Evolutionary conservation across 2,329 filamentous ascomycete genomes (phyloP).

Genomic region (Pseudogymnoascus verrucosus): DNA sequence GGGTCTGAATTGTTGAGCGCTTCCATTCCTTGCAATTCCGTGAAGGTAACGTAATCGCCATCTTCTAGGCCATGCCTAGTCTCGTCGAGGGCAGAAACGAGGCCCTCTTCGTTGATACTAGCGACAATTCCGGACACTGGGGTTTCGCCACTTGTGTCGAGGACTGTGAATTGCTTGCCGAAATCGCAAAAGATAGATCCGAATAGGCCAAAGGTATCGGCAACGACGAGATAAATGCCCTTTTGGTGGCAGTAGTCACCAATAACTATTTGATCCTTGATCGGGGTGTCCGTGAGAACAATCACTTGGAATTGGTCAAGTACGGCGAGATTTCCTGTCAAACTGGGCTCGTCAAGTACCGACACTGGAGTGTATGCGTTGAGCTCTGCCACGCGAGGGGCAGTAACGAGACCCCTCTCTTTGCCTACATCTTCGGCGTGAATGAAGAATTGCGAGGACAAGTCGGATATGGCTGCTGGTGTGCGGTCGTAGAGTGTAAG

Average conservation of each 20-base stretch:
- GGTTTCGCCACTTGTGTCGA: slow-evolving; percentile 85
- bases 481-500: slow-evolving; percentile 86
- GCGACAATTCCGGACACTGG: slow-evolving; percentile 83
- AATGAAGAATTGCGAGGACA: slow-evolving; percentile 97
- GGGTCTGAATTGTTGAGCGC: slow-evolving; percentile 74
- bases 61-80: slow-evolving; percentile 92
- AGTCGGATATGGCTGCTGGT: slow-evolving; percentile 74
- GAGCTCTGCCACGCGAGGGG: slow-evolving; percentile 83
- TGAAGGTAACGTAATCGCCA: slow-evolving; percentile 92
- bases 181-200: slow-evolving; percentile 97
- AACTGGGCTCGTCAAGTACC: slow-evolving; percentile 57
- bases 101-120: slow-evolving; percentile 76
- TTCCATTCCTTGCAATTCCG: slow-evolving; percentile 89
- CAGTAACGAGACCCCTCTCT: slow-evolving; percentile 77
- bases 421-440: slow-evolving; percentile 83
- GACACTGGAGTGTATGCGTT: slow-evolving; percentile 93
- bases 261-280: slow-evolving; percentile 74
- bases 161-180: slow-evolving; percentile 83
- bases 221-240: slow-evolving; percentile 80
- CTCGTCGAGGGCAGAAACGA: slow-evolving; percentile 91
- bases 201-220: slow-evolving; percentile 89
- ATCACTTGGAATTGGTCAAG: slow-evolving; percentile 89
- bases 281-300: slow-evolving; percentile 76
- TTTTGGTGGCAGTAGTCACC: slow-evolving; percentile 92
- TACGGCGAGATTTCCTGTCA: slow-evolving; percentile 69